Evolutionary conservation across 306 rosid genomes (phyloP).

Genomic region (Geum urbanum): DNA sequence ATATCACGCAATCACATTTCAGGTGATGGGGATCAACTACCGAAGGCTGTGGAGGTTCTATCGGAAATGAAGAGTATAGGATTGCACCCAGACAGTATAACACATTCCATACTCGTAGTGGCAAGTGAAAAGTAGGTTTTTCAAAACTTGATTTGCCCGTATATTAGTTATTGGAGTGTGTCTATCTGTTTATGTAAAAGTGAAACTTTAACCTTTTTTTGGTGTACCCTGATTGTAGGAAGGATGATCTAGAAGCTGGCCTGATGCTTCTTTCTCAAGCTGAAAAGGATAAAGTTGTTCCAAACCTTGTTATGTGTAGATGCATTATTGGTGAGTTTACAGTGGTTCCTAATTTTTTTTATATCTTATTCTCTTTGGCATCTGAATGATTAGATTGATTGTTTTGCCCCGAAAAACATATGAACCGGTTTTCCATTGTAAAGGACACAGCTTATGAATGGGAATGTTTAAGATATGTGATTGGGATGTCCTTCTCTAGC

Average conservation of each 20-base stretch:
- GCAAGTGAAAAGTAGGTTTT: constrained; percentile 79
- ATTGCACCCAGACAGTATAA: constrained; percentile 72
- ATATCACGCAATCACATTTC: constrained; percentile 29
- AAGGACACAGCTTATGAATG: background rate
- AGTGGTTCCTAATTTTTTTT: constrained; percentile 7
- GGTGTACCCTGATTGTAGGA: constrained; percentile 44
- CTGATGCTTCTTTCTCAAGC: constrained; percentile 72
- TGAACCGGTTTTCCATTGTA: constrained; percentile 3
- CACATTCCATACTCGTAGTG: constrained; percentile 73
- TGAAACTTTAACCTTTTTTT: constrained; percentile 18
- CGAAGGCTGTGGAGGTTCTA: constrained; percentile 73
- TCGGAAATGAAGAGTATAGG: constrained; percentile 77
- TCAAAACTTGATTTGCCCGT: background rate
- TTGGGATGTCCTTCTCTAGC: background rate
- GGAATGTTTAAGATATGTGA: too few species aligned
- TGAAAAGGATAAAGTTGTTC: constrained; percentile 60
- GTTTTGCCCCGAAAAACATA: background rate
- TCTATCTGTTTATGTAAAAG: background rate
- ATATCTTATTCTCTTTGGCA: constrained; percentile 14
- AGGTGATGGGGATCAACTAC: constrained; percentile 90
- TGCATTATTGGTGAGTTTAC: constrained; percentile 68
- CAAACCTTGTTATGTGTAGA: constrained; percentile 54
- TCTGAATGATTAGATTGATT: background rate
- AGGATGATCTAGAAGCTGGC: constrained; percentile 73
- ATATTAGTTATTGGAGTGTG: constrained; percentile 4